Evolutionary conservation across 2,329 filamentous ascomycete genomes (phyloP).

Genomic region (Ophiostoma populinum): DNA sequence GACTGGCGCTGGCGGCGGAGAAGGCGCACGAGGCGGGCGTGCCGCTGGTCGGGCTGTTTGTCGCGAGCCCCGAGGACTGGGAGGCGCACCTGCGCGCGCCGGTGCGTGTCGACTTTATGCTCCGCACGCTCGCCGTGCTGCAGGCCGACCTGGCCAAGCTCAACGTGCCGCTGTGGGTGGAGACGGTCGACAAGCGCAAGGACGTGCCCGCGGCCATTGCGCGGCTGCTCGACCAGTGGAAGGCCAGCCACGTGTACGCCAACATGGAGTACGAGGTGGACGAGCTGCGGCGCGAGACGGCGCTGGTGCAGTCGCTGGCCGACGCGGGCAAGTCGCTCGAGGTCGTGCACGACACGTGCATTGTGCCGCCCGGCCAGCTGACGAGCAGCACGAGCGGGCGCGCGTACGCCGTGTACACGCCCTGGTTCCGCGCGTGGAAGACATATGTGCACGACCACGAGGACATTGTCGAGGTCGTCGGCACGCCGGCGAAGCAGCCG

Average conservation of each 20-base stretch:
- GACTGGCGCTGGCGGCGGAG: slow-evolving; percentile 47
- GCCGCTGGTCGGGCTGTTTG: slow-evolving; percentile 59
- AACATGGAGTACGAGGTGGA: slow-evolving; percentile 91
- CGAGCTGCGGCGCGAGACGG: slow-evolving; percentile 62
- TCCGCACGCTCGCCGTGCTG: slow-evolving; percentile 52
- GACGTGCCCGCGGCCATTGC: slow-evolving; percentile 43
- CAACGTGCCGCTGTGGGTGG: slow-evolving; percentile 63
- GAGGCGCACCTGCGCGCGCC: slow-evolving; percentile 63
- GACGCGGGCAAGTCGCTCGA: slow-evolving; percentile 49
- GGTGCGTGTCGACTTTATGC: slow-evolving; percentile 60
- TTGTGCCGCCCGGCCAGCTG: slow-evolving; percentile 58
- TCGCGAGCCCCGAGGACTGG: slow-evolving; percentile 70
- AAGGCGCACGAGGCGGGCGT: slow-evolving; percentile 24
- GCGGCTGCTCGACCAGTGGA: slow-evolving; percentile 53
- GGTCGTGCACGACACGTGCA: slow-evolving; percentile 65
- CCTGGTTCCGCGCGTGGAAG: slow-evolving; percentile 68
- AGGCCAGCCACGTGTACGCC: slow-evolving; percentile 55
- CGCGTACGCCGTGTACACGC: slow-evolving; percentile 71
- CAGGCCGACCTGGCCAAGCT: slow-evolving; percentile 48
- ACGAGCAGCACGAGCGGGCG: slow-evolving; percentile 50
- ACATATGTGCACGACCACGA: slow-evolving; percentile 53
- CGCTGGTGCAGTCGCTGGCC: slow-evolving; percentile 42
- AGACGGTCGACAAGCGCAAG: slow-evolving; percentile 46
- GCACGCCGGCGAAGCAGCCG: slow-evolving; percentile 40
- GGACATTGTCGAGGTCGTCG: slow-evolving; percentile 44